These are phyloP conservation scores for Trichoderma atroviride DNA, from an alignment of 2,329 filamentous ascomycete species.

Conservation along the genomic window DNA sequence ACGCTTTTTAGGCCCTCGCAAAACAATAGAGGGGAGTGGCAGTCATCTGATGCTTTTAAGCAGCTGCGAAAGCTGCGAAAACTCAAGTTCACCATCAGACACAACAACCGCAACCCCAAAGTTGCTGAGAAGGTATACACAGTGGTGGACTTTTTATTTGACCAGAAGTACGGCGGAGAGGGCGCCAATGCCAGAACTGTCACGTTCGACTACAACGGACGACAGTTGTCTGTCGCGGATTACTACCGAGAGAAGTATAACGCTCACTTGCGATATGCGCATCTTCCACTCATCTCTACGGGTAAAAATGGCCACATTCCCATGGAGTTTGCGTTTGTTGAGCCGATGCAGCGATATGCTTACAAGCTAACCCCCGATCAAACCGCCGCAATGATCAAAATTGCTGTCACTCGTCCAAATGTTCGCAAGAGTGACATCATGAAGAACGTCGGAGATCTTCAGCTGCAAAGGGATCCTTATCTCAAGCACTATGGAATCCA, in stretches of 20 bases:
- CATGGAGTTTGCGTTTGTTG: conserved; percentile 60
- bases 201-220: conserved; percentile 56
- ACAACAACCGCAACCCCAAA: conserved; percentile 47
- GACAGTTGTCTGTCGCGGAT: conserved; percentile 52
- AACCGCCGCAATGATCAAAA: conserved; percentile 88
- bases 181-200: conserved; percentile 56
- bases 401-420: conserved; percentile 77
- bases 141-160: conserved; percentile 55
- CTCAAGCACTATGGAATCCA: conserved; percentile 73
- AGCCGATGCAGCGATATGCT: conserved; percentile 60
- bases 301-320: conserved; percentile 59
- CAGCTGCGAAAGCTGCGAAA: conserved; percentile 57
- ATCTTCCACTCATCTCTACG: conserved; percentile 62
- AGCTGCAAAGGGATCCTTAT: conserved; percentile 69
- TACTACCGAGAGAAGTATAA: conserved; percentile 62
- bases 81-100: conserved; percentile 59
- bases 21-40: conserved; percentile 33
- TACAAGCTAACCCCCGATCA: conserved; percentile 65
- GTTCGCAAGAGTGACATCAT: conserved; percentile 69
- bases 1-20: conserved; percentile 42
- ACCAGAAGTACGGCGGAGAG: conserved; percentile 45
- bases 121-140: conserved; percentile 52
- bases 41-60: conserved; percentile 56
- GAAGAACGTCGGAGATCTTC: conserved; percentile 58
- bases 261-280: conserved; percentile 48